Conservation (phyloP, 2,329 filamentous ascomycete genomes). For the Dactylellina sp. region DNA sequence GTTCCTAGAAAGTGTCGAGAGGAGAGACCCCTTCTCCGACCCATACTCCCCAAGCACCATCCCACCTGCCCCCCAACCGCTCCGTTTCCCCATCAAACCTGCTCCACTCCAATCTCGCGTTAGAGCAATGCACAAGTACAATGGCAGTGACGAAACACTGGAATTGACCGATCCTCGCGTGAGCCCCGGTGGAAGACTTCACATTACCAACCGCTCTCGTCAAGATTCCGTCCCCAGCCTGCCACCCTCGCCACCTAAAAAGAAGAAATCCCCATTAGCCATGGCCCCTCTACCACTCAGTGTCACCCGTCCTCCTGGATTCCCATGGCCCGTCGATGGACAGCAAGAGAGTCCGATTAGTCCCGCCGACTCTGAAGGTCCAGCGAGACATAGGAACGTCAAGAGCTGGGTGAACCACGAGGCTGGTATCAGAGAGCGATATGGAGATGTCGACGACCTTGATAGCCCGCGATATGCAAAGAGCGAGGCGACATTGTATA, state of each 20-base stretch:
- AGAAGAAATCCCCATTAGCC: slow-evolving; percentile 14
- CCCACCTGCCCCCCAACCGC: slow-evolving; percentile 32
- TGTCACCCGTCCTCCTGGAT: slow-evolving; percentile 2
- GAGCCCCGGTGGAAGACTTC: slow-evolving; percentile 36
- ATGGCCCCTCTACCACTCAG: slow-evolving; percentile 23
- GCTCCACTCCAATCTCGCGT: background rate
- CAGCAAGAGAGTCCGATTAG: slow-evolving; percentile 13
- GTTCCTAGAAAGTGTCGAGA: slow-evolving; percentile 37
- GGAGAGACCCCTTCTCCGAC: slow-evolving; percentile 42
- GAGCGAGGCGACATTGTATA: slow-evolving; percentile 48
- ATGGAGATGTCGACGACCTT: slow-evolving; percentile 26
- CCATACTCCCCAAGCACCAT: slow-evolving; percentile 41
- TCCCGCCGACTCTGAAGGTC: slow-evolving; percentile 68
- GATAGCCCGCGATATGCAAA: slow-evolving; percentile 42
- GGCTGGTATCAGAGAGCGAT: slow-evolving; percentile 63
- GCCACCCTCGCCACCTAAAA: slow-evolving; percentile 40
- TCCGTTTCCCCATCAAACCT: slow-evolving; percentile 39
- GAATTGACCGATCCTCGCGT: slow-evolving; percentile 48
- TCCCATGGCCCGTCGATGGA: slow-evolving; percentile 13
- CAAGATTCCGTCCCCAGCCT: slow-evolving; percentile 43
- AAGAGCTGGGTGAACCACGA: slow-evolving; percentile 76
- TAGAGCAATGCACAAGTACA: slow-evolving; percentile 43
- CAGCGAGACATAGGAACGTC: slow-evolving; percentile 71
- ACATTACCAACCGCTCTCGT: slow-evolving; percentile 47
- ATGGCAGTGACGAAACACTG: slow-evolving; percentile 43